These are phyloP conservation scores for Plasmopara viticola DNA, from an alignment of 352 stramenopile genomes.

Conservation along the genomic window DNA sequence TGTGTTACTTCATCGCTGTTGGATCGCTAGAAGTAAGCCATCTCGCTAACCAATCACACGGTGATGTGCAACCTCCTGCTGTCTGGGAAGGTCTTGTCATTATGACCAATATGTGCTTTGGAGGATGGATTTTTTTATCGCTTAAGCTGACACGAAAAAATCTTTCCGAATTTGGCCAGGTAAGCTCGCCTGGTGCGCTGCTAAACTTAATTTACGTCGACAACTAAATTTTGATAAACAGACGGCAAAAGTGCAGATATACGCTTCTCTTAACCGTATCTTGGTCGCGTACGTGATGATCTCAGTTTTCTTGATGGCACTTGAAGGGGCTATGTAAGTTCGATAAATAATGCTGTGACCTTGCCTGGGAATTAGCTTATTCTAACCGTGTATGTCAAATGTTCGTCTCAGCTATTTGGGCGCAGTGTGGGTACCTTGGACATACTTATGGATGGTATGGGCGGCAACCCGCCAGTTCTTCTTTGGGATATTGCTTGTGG, in stretches of 20 bases:
- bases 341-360: not conserved
- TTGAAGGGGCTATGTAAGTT: slow-evolving; percentile 76
- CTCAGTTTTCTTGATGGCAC: slow-evolving; percentile 69
- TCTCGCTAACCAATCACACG: slow-evolving; percentile 70
- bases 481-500: slow-evolving; percentile 57
- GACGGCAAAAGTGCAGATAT: slow-evolving; percentile 75
- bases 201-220: not conserved
- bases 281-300: slow-evolving; percentile 54
- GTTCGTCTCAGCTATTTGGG: slow-evolving; percentile 53
- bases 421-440: slow-evolving; percentile 52
- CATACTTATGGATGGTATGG: slow-evolving; percentile 77
- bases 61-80: slow-evolving; percentile 47
- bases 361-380: not conserved
- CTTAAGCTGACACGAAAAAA: slow-evolving; percentile 73
- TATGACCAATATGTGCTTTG: slow-evolving; percentile 77
- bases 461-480: slow-evolving; percentile 64
- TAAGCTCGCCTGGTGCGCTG: slow-evolving; percentile 8
- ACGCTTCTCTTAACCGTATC: slow-evolving; percentile 49
- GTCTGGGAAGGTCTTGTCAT: slow-evolving; percentile 78
- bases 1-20: slow-evolving; percentile 80
- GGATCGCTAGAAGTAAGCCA: slow-evolving; percentile 75
- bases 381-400: not conserved
- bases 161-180: slow-evolving; percentile 71
- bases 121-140: slow-evolving; percentile 81
- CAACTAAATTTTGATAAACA: slow-evolving; percentile 11